Percentiles rank a stretch among this genome's conserved stretches.
Conservation (phyloP, 495 filamentous ascomycete genomes). For the Cercophora sp. region DNA sequence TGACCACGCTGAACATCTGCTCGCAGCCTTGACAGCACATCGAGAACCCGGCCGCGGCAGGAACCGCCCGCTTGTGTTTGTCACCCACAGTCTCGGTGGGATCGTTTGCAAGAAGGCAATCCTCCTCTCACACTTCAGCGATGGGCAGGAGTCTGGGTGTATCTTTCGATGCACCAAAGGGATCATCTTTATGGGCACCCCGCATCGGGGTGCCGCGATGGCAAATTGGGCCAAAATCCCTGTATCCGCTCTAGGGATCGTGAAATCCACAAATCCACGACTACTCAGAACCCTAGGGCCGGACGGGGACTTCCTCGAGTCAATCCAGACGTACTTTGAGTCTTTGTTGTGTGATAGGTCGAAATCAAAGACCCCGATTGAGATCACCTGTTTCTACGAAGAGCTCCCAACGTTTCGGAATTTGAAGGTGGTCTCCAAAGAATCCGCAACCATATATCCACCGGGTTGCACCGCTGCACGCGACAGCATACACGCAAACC, state of each 20-base stretch:
- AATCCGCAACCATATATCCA: slow-evolving; percentile 34
- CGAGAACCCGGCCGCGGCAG: background rate
- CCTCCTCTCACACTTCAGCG: slow-evolving; percentile 23
- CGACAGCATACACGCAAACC: slow-evolving; percentile 35
- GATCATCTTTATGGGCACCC: slow-evolving; percentile 43
- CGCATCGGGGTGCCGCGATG: slow-evolving; percentile 27
- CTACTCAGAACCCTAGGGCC: slow-evolving; percentile 17
- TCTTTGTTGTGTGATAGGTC: slow-evolving; percentile 25
- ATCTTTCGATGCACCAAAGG: slow-evolving; percentile 29
- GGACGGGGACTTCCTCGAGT: slow-evolving; percentile 21
- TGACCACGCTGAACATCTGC: slow-evolving; percentile 22
- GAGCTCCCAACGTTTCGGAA: slow-evolving; percentile 20
- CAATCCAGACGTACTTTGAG: slow-evolving; percentile 29
- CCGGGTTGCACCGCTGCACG: slow-evolving; percentile 16
- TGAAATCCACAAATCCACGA: slow-evolving; percentile 21
- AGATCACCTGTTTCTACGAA: slow-evolving; percentile 33
- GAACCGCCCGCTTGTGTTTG: slow-evolving; percentile 24
- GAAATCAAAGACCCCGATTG: slow-evolving; percentile 12
- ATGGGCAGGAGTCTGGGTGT: too few species aligned
- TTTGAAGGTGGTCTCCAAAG: slow-evolving; percentile 32
- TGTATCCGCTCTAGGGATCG: slow-evolving; percentile 12
- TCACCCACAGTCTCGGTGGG: slow-evolving; percentile 37
- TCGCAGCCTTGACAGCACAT: slow-evolving; percentile 13
- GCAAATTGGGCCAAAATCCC: slow-evolving; percentile 28
- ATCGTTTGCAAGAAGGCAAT: slow-evolving; percentile 37